Percentiles rank a stretch among this genome's conserved stretches.
Conservation (phyloP, 306 rosid species). For the Quercus dentata region DNA sequence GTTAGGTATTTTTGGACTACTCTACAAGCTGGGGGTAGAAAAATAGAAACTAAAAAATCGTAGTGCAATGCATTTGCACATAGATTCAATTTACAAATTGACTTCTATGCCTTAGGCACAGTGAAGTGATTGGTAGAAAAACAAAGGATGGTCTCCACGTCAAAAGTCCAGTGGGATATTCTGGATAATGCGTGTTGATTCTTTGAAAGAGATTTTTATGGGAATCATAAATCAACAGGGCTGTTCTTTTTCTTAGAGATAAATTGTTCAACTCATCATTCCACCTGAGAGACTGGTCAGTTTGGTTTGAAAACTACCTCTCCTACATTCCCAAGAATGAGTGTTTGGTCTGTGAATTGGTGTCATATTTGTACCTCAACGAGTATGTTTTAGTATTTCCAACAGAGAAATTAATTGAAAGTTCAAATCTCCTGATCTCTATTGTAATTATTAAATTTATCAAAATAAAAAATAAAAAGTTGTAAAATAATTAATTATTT, state of each 20-base stretch:
- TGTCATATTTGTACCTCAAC: too few species aligned
- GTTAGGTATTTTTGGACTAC: too few species aligned
- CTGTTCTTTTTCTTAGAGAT: background rate
- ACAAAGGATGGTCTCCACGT: background rate
- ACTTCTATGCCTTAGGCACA: background rate
- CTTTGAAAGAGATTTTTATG: background rate
- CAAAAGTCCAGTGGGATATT: background rate
- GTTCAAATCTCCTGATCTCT: too few species aligned
- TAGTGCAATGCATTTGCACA: background rate
- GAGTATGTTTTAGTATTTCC: too few species aligned
- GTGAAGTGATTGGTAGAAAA: background rate
- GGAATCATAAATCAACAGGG: background rate
- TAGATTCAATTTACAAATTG: background rate
- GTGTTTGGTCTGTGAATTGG: background rate
- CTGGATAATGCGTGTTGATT: background rate
- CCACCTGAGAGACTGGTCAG: background rate
- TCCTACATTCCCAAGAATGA: background rate
- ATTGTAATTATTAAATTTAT: too few species aligned
- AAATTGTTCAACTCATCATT: background rate
- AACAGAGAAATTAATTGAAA: too few species aligned
- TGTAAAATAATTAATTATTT: too few species aligned
- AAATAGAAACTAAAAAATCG: too few species aligned
- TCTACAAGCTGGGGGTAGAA: too few species aligned
- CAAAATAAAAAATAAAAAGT: too few species aligned
- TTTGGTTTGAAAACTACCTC: background rate